These are phyloP conservation scores for Diaporthe longicolla DNA, from an alignment of 2,329 filamentous ascomycete species.

Conservation along the genomic window DNA sequence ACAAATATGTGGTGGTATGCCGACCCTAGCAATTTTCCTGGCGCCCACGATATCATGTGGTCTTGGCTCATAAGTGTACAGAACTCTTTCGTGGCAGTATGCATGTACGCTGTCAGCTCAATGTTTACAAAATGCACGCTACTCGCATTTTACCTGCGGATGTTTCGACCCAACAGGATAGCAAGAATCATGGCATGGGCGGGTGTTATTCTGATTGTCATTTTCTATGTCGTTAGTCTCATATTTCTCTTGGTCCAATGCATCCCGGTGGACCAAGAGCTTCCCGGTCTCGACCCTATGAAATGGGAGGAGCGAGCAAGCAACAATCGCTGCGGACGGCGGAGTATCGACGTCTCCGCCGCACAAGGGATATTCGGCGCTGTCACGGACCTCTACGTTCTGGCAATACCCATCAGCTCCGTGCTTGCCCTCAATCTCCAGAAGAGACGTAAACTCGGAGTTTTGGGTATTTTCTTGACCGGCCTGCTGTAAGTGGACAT, in stretches of 20 bases:
- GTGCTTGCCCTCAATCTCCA: conserved; percentile 9
- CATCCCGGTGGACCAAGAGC: conserved; percentile 4
- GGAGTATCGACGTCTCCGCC: conserved; percentile 15
- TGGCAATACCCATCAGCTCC: conserved; percentile 18
- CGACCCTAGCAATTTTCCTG: not conserved
- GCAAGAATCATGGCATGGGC: conserved; percentile 10
- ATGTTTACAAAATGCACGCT: conserved; percentile 31
- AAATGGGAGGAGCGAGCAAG: conserved; percentile 7
- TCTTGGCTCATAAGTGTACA: not conserved
- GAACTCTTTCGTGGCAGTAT: conserved; percentile 3
- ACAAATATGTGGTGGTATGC: conserved; percentile 11
- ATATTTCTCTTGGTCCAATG: not conserved
- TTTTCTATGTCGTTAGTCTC: conserved; percentile 21
- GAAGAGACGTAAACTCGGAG: conserved; percentile 22
- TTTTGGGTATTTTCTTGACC: conserved; percentile 18
- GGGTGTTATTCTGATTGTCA: not conserved
- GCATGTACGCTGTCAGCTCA: conserved; percentile 23
- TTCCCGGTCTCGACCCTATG: conserved; percentile 1
- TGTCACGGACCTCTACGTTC: conserved; percentile 19
- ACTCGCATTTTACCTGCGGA: conserved; percentile 25
- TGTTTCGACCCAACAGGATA: conserved; percentile 3
- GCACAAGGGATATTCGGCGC: conserved; percentile 14
- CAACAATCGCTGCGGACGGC: conserved; percentile 9
- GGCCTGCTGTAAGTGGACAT: conserved; percentile 15
- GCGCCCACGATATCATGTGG: no score